Conservation (phyloP, 352 stramenopile species). For the Phytophthora cryptogea region DNA sequence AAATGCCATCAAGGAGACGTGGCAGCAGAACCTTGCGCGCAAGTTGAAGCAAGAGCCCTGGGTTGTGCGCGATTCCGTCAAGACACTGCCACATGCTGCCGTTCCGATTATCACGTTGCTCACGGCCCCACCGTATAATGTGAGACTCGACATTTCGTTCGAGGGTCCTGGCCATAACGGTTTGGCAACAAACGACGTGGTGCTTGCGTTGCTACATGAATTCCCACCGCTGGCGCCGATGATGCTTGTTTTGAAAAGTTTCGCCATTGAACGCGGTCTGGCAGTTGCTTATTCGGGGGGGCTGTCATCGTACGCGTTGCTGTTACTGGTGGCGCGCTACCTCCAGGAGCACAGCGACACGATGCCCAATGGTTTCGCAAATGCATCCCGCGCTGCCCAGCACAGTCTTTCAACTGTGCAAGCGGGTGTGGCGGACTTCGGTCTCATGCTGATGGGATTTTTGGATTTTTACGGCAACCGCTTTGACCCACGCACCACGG, state of each 20-base stretch:
- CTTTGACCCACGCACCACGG: slow-evolving; percentile 90
- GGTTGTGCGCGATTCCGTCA: slow-evolving; percentile 94
- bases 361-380: slow-evolving; percentile 64
- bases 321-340: slow-evolving; percentile 96
- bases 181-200: slow-evolving; percentile 93
- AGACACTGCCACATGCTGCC: slow-evolving; percentile 96
- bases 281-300: slow-evolving; percentile 96
- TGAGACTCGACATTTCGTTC: slow-evolving; percentile 96
- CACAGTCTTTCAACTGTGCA: slow-evolving; percentile 68
- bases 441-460: slow-evolving; percentile 96
- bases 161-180: slow-evolving; percentile 96
- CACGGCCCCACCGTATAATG: slow-evolving; percentile 75
- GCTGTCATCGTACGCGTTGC: slow-evolving; percentile 95
- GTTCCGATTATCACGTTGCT: slow-evolving; percentile 98
- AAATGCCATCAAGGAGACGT: slow-evolving; percentile 98
- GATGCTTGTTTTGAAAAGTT: slow-evolving; percentile 96
- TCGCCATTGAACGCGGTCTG: slow-evolving; percentile 92
- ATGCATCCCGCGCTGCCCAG: slow-evolving; percentile 59
- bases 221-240: slow-evolving; percentile 95
- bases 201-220: slow-evolving; percentile 92
- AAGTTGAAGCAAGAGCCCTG: slow-evolving; percentile 94
- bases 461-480: slow-evolving; percentile 98
- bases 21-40: slow-evolving; percentile 96
- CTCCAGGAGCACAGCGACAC: slow-evolving; percentile 86
- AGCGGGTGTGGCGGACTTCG: slow-evolving; percentile 84